Conservation (phyloP, 2,329 filamentous ascomycete genomes). For the Lasiodiplodia citricola region DNA sequence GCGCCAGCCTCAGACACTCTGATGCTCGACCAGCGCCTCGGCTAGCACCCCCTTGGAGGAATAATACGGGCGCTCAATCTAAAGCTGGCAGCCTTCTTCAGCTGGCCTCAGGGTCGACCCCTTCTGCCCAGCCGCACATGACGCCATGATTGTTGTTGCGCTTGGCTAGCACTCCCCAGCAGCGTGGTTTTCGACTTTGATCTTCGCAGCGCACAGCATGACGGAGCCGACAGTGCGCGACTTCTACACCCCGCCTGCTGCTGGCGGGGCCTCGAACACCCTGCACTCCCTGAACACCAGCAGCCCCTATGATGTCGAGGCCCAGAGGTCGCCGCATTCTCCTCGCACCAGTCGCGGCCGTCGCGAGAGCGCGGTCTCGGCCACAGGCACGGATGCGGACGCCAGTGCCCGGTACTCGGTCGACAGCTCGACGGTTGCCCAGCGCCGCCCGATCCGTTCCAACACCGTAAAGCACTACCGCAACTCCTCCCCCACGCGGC, state of each 20-base stretch:
- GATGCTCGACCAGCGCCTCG: conserved; percentile 20
- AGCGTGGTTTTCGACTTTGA: neutral
- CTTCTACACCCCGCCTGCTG: conserved; percentile 19
- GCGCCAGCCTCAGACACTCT: conserved; percentile 17
- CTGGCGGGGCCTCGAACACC: neutral
- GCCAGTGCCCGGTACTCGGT: conserved; percentile 41
- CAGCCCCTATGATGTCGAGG: conserved; percentile 25
- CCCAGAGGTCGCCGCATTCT: conserved; percentile 9
- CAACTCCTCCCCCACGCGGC: conserved; percentile 41
- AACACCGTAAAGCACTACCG: conserved; percentile 53
- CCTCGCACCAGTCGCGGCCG: conserved; percentile 17
- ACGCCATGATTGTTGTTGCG: neutral
- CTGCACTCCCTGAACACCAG: conserved; percentile 8
- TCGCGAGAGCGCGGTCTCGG: conserved; percentile 15
- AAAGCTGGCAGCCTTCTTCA: conserved; percentile 10
- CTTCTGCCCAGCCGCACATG: conserved; percentile 18
- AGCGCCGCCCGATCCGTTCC: conserved; percentile 46
- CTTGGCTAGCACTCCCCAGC: conserved; percentile 2
- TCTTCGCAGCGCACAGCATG: conserved; percentile 13
- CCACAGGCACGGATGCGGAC: conserved; percentile 27
- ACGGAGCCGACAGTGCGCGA: conserved; percentile 25
- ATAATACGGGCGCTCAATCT: conserved; percentile 16
- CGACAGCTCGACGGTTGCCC: conserved; percentile 37
- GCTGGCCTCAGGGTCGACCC: conserved; percentile 3
- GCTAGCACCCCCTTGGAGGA: conserved; percentile 10